Evolutionary conservation across 495 filamentous ascomycete species (phyloP).

Genomic region (Xylaria cubensis): DNA sequence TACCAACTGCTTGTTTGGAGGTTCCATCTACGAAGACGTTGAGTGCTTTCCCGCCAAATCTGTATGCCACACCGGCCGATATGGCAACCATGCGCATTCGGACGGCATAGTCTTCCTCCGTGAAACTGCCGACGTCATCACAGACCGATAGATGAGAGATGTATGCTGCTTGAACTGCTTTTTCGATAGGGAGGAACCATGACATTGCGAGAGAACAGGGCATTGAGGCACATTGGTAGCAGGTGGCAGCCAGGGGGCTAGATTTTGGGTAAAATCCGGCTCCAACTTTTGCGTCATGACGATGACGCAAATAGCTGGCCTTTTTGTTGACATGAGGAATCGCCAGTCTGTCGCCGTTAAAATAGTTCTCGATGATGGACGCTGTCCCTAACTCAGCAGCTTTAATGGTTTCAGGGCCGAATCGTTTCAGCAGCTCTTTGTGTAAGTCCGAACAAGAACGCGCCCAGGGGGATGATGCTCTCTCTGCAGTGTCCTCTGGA

Average conservation of each 20-base stretch:
- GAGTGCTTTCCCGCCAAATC: constrained; percentile 13
- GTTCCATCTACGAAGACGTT: constrained; percentile 20
- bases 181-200: constrained; percentile 6
- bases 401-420: constrained; percentile 18
- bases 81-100: constrained; percentile 24
- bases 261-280: constrained; percentile 23
- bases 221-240: constrained; percentile 18
- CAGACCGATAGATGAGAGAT: constrained; percentile 24
- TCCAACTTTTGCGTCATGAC: constrained; percentile 9
- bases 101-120: constrained; percentile 16
- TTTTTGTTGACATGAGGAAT: constrained; percentile 25
- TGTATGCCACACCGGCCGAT: constrained; percentile 8
- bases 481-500: not conserved
- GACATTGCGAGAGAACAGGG: constrained; percentile 16
- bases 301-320: constrained; percentile 22
- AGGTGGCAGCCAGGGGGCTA: constrained; percentile 10
- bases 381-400: constrained; percentile 9
- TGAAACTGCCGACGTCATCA: constrained; percentile 22
- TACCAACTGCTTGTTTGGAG: constrained; percentile 18
- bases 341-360: constrained; percentile 11
- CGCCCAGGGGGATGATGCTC: constrained; percentile 13
- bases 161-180: constrained; percentile 12
- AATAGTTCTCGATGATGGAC: constrained; percentile 18
- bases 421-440: constrained; percentile 22
- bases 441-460: constrained; percentile 21